These are phyloP conservation scores for Carpinus viminea DNA, from an alignment of 306 rosid species.

Conservation along the genomic window DNA sequence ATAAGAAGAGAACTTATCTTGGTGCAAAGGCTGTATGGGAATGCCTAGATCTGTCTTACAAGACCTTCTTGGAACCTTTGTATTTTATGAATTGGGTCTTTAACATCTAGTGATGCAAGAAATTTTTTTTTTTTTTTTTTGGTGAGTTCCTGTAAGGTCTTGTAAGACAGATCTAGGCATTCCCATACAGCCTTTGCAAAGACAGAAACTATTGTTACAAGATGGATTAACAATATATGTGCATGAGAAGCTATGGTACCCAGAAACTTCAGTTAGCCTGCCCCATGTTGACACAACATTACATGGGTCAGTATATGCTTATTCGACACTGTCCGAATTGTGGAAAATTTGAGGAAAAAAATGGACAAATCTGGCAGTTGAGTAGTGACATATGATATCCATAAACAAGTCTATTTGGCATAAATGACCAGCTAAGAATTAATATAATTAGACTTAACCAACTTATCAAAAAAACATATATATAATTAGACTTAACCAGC, in stretches of 20 bases:
- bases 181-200: too few species aligned
- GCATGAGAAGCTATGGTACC: neutral
- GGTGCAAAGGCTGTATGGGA: neutral
- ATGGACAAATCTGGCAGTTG: neutral
- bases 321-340: neutral
- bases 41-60: constrained; percentile 5
- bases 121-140: too few species aligned
- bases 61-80: neutral
- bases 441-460: neutral
- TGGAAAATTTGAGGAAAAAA: neutral
- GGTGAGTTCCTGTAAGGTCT: too few species aligned
- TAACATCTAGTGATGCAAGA: too few species aligned
- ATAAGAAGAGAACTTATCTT: neutral
- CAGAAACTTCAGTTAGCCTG: neutral
- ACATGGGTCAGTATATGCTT: neutral
- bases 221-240: neutral
- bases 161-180: too few species aligned
- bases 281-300: neutral
- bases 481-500: neutral
- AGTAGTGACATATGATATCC: neutral
- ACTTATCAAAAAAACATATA: too few species aligned
- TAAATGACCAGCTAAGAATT: neutral
- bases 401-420: neutral
- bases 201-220: neutral
- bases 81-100: neutral